Conservation (phyloP, 140 eudicot genomes). For the Stevia rebaudiana region DNA sequence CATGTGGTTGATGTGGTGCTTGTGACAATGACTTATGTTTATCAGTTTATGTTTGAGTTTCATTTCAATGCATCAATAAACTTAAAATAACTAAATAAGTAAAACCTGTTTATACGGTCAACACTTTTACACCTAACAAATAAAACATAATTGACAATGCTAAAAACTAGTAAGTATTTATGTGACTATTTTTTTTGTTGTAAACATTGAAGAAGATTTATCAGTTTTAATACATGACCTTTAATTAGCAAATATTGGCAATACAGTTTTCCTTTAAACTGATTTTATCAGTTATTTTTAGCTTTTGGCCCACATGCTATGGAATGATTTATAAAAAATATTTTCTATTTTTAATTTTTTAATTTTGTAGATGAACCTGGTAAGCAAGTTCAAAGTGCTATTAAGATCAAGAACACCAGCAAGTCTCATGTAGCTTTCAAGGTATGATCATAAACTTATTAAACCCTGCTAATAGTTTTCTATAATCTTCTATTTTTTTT, state of each 20-base stretch:
- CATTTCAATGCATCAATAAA: too few relatives aligned
- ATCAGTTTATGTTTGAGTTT: too few relatives aligned
- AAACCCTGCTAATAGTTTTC: neutral
- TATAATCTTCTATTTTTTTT: constrained; percentile 1
- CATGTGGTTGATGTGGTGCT: too few relatives aligned
- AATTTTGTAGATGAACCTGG: constrained; percentile 84
- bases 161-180: neutral
- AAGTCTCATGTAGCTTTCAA: constrained; percentile 97
- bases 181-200: neutral
- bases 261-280: neutral
- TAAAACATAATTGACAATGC: constrained; percentile 6
- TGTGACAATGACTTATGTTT: too few relatives aligned
- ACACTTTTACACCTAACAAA: neutral
- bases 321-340: neutral
- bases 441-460: constrained; percentile 37
- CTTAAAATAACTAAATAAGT: too few relatives aligned
- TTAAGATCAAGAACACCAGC: constrained; percentile 90
- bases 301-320: neutral
- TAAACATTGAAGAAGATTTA: neutral
- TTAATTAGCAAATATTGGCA: neutral
- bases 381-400: constrained; percentile 96
- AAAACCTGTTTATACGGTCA: too few relatives aligned
- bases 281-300: neutral
- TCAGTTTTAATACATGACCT: neutral
- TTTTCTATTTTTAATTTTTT: neutral